Base-by-base conservation (phyloP, 176 grass and related monocot species). In the Zizania latifolia region DNA sequence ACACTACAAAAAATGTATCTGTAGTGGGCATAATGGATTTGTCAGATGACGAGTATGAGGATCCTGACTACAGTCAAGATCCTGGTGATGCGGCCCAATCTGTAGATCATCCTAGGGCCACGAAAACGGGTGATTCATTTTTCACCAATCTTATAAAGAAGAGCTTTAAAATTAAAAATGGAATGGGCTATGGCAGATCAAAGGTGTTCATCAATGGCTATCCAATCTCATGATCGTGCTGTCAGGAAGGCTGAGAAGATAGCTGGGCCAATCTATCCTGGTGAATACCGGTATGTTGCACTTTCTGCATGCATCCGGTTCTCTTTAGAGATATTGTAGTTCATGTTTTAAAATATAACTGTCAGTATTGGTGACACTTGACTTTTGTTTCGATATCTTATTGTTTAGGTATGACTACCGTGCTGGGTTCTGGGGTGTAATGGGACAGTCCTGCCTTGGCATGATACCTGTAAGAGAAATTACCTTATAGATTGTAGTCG, bases 111-210 rank as follows among this genome's bases (percentile, higher is more conserved):
- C 76, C 76, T 62, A 83, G 37, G 64, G 61, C 57, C 40, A 27
- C 57, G 19, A 88, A 93, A 74, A 78, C 63, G 28, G 82, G 91
- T 7, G 91, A 99, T 61, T 94, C 92, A n/a, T 99, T 94, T 58
- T 82, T 99, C 35, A 78, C 87, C 50, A 92, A 85, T 86, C 87
- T 99, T 50, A 92, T 99, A 86, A 99, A 94, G 80, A 99, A 94
- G 80, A 90, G 91, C 45, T 87, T 99, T 58, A 87, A 87, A 61
- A 85, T 84, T 37, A 86, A 85, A 12, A 66, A 85, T 6, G 83
- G 79, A 33, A 78, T 75, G 6, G 72, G 66, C 29, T 69, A 82
- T 72, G 87, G 84, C 22, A 84, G 84, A 82, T 22, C 70, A 35
- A 95, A 84, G 81, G 87, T 95, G 41, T 99, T 86, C 39, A 78